These are phyloP conservation scores for Penstemon barbatus DNA, from an alignment of 257 asterid species.

Conservation along the genomic window DNA sequence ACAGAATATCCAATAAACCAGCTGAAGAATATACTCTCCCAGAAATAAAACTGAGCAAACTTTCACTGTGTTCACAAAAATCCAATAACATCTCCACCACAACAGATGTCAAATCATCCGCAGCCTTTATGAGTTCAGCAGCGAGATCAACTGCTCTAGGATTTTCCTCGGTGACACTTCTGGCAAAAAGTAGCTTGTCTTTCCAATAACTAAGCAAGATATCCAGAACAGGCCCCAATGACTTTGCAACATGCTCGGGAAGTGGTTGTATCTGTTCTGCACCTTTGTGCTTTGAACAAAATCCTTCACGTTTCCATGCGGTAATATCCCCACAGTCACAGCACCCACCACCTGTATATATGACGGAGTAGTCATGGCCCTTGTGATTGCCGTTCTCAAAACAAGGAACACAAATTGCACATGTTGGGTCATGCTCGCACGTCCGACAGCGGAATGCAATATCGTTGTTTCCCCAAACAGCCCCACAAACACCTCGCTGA, in stretches of 20 bases:
- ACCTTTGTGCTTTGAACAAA: slow-evolving; percentile 94
- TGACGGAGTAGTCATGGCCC: slow-evolving; percentile 88
- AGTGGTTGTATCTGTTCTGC: slow-evolving; percentile 87
- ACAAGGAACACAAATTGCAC: slow-evolving; percentile 97
- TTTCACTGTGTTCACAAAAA: slow-evolving; percentile 78
- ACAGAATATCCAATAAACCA: slow-evolving; percentile 73
- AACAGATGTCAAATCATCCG: slow-evolving; percentile 67
- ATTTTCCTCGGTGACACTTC: slow-evolving; percentile 41
- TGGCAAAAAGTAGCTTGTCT: slow-evolving; percentile 45
- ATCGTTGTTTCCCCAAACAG: slow-evolving; percentile 89
- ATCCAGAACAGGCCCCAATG: slow-evolving; percentile 82
- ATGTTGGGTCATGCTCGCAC: slow-evolving; percentile 93
- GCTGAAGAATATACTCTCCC: slow-evolving; percentile 60
- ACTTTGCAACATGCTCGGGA: slow-evolving; percentile 53
- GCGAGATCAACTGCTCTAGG: slow-evolving; percentile 39
- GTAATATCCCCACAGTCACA: slow-evolving; percentile 99
- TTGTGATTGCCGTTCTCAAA: slow-evolving; percentile 89
- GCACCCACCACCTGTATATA: slow-evolving; percentile 93
- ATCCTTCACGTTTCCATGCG: slow-evolving; percentile 97
- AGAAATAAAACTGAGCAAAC: slow-evolving; percentile 89
- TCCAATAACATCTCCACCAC: slow-evolving; percentile 81
- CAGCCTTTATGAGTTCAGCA: slow-evolving; percentile 40
- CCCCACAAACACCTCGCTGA: slow-evolving; percentile 90
- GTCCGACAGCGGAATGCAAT: slow-evolving; percentile 93
- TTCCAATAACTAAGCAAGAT: slow-evolving; percentile 69